A percentile compares a stretch with the other conserved stretches of the same genome.
Conservation (phyloP, 164 flowering plant species). For the Kalanchoe fedtschenkoi region DNA sequence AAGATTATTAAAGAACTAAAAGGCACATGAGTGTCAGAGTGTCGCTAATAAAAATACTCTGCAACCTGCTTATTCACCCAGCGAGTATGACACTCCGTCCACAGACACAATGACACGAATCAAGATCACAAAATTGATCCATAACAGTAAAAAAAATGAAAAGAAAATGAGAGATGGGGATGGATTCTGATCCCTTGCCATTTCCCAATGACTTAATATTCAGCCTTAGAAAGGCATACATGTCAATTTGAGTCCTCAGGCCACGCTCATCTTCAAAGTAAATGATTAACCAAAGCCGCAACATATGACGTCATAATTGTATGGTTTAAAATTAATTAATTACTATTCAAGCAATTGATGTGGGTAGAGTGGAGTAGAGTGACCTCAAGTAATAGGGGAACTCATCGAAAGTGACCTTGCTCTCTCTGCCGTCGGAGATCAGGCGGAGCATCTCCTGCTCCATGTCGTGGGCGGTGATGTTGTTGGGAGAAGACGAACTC, state of each 20-base stretch:
- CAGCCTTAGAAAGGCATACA: no score
- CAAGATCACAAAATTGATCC: neutral
- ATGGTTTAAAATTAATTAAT: no score
- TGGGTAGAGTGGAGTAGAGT: neutral
- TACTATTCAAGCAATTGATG: no score
- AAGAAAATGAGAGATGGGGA: neutral
- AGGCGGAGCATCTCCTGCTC: constrained; percentile 63
- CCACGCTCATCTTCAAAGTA: no score
- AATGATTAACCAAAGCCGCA: no score
- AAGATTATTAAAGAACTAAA: neutral
- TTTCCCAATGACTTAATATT: neutral
- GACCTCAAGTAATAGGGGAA: constrained; percentile 88
- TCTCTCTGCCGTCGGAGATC: constrained; percentile 59
- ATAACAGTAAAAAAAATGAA: neutral
- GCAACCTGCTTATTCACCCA: neutral
- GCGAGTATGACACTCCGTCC: neutral
- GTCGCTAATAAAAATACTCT: neutral
- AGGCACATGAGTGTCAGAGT: neutral
- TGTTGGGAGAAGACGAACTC: constrained; percentile 16
- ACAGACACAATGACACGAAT: neutral
- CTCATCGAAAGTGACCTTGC: constrained; percentile 65
- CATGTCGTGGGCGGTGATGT: constrained; percentile 34
- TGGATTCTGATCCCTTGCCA: neutral
- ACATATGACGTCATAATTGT: no score
- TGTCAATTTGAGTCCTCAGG: no score